Percentiles rank a stretch among this genome's conserved stretches.
phyloP scores from a whole-genome alignment of 2,329 filamentous ascomycete species.

The Parastagonospora avenae region DNA sequence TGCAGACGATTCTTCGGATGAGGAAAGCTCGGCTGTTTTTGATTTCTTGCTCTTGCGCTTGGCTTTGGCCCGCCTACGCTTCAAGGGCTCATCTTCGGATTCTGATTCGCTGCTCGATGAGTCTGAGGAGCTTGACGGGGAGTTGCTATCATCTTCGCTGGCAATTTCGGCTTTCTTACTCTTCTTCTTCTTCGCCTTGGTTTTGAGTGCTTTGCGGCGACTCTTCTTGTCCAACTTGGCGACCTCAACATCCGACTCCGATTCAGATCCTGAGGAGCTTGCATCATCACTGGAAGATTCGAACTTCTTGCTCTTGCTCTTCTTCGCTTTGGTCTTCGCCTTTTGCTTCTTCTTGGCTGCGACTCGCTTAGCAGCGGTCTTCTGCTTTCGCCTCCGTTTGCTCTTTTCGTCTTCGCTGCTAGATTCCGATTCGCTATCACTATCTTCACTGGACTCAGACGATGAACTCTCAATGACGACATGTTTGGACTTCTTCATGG shows the following conservation, averaged over 20 bases:
- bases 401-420: slow-evolving; percentile 27
- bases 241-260: slow-evolving; percentile 22
- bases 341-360: slow-evolving; percentile 26
- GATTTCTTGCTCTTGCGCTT: slow-evolving; percentile 24
- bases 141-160: slow-evolving; percentile 15
- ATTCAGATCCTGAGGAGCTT: slow-evolving; percentile 16
- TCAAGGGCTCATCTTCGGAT: slow-evolving; percentile 20
- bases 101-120: slow-evolving; percentile 19
- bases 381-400: slow-evolving; percentile 28
- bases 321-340: slow-evolving; percentile 27
- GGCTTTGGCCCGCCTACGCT: slow-evolving; percentile 23
- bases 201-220: slow-evolving; percentile 18
- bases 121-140: slow-evolving; percentile 12
- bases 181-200: slow-evolving; percentile 29
- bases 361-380: slow-evolving; percentile 14
- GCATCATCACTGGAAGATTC: slow-evolving; percentile 20
- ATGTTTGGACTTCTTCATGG: slow-evolving; percentile 24
- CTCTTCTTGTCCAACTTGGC: slow-evolving; percentile 14
- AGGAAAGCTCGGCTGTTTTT: slow-evolving; percentile 9
- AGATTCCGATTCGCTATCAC: slow-evolving; percentile 22
- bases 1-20: slow-evolving; percentile 10
- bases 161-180: slow-evolving; percentile 27
- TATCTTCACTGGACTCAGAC: slow-evolving; percentile 30
- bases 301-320: slow-evolving; percentile 28
- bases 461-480: slow-evolving; percentile 20